These are phyloP conservation scores for Leccinum subrobustum DNA, from an alignment of 1,284 basidiomycete genomes.

Conservation along the genomic window DNA sequence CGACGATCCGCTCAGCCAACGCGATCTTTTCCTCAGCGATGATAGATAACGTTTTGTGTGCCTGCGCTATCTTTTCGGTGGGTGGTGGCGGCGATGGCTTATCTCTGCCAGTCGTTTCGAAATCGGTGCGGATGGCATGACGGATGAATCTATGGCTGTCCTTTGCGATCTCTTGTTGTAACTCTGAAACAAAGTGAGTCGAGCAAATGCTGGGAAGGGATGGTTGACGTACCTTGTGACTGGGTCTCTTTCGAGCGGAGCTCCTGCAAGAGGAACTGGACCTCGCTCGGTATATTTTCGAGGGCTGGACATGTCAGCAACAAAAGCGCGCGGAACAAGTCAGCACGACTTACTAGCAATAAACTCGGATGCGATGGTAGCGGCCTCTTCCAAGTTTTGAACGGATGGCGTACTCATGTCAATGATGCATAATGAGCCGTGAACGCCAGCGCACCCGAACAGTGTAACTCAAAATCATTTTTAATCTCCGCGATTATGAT, in stretches of 20 bases:
- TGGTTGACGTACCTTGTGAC: conserved; percentile 43
- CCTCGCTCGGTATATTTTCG: conserved; percentile 75
- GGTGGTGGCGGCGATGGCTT: conserved; percentile 33
- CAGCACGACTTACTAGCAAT: conserved; percentile 54
- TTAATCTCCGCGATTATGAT: conserved; percentile 20
- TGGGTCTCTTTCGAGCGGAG: conserved; percentile 60
- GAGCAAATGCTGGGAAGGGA: neutral
- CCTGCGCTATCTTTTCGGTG: conserved; percentile 31
- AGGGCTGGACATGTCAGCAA: conserved; percentile 42
- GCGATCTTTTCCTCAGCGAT: conserved; percentile 55
- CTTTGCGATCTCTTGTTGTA: conserved; percentile 53
- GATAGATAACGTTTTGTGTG: conserved; percentile 32
- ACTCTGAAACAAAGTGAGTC: conserved; percentile 36
- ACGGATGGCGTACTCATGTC: conserved; percentile 33
- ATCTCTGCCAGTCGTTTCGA: conserved; percentile 23
- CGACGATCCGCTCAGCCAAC: conserved; percentile 53
- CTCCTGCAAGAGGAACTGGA: conserved; percentile 69
- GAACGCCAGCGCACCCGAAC: neutral
- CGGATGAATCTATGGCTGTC: conserved; percentile 54
- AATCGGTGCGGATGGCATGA: conserved; percentile 41
- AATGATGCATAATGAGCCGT: conserved; percentile 1
- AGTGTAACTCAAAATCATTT: neutral
- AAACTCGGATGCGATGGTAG: conserved; percentile 66
- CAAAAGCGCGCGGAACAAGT: neutral
- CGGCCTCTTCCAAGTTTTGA: conserved; percentile 58